These are phyloP conservation scores for Hymenoscyphus fructigenus DNA, from an alignment of 2,329 filamentous ascomycete species.

Conservation along the genomic window DNA sequence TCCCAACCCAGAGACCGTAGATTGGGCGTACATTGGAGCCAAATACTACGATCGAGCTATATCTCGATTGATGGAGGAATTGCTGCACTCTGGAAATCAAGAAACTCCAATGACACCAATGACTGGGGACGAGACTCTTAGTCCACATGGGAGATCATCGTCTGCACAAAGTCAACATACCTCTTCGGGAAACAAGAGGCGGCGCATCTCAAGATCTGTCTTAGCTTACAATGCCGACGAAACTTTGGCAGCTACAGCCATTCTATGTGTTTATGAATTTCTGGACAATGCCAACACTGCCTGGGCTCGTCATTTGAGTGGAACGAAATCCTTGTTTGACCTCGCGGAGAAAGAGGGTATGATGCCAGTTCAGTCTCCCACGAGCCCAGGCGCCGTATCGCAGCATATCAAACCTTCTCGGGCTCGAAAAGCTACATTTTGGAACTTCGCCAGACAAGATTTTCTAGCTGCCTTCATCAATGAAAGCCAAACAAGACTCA, in stretches of 20 bases:
- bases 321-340: conserved; percentile 61
- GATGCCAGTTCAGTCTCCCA: conserved; percentile 43
- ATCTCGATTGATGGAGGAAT: conserved; percentile 45
- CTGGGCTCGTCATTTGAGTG: conserved; percentile 64
- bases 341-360: conserved; percentile 51
- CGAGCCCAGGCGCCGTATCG: conserved; percentile 35
- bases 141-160: conserved; percentile 27
- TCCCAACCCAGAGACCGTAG: conserved; percentile 44
- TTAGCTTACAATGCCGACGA: conserved; percentile 53
- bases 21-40: conserved; percentile 60
- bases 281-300: conserved; percentile 62
- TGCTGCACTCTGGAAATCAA: conserved; percentile 34
- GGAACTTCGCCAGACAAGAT: conserved; percentile 67
- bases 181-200: conserved; percentile 39
- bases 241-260: conserved; percentile 62
- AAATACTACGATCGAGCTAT: conserved; percentile 61
- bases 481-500: conserved; percentile 57
- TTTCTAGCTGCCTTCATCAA: conserved; percentile 65
- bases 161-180: conserved; percentile 27
- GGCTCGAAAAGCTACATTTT: conserved; percentile 60
- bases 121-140: conserved; percentile 27
- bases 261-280: conserved; percentile 67
- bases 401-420: conserved; percentile 46
- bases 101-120: conserved; percentile 26
- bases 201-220: conserved; percentile 42